Evolutionary conservation across 352 stramenopile species (phyloP).

Genomic region (Phytophthora pini): DNA sequence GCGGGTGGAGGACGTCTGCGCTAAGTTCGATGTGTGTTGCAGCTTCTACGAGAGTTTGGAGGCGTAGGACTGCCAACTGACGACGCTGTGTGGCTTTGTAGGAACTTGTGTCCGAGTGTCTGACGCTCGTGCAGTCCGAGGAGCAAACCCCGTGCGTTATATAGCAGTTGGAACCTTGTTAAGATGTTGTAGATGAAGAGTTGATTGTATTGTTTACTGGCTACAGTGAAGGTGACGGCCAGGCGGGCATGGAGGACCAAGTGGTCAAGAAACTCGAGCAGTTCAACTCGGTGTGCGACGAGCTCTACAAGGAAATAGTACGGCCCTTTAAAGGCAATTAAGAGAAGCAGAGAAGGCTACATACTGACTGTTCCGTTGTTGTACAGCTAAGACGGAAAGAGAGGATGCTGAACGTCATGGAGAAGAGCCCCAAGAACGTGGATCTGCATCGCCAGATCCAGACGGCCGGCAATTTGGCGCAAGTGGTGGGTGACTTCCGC

Average conservation of each 20-base stretch:
- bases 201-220: slow-evolving; percentile 2
- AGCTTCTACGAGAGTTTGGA: neutral
- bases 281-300: slow-evolving; percentile 90
- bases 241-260: slow-evolving; percentile 65
- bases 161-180: neutral
- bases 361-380: slow-evolving; percentile 13
- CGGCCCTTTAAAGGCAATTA: slow-evolving; percentile 5
- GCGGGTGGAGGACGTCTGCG: slow-evolving; percentile 85
- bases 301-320: slow-evolving; percentile 91
- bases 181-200: neutral
- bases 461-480: slow-evolving; percentile 80
- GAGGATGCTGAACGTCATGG: slow-evolving; percentile 84
- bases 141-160: slow-evolving; percentile 68
- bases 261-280: slow-evolving; percentile 89
- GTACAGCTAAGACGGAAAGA: slow-evolving; percentile 81
- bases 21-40: slow-evolving; percentile 77
- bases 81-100: slow-evolving; percentile 26
- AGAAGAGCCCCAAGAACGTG: slow-evolving; percentile 85
- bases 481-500: slow-evolving; percentile 85
- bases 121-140: slow-evolving; percentile 79
- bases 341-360: neutral
- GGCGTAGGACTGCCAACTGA: slow-evolving; percentile 8
- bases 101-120: slow-evolving; percentile 78
- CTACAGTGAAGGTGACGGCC: slow-evolving; percentile 39
- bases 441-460: slow-evolving; percentile 89